Evolutionary conservation across 441 rosid species (phyloP).

Genomic region (Erysimum cheiri): DNA sequence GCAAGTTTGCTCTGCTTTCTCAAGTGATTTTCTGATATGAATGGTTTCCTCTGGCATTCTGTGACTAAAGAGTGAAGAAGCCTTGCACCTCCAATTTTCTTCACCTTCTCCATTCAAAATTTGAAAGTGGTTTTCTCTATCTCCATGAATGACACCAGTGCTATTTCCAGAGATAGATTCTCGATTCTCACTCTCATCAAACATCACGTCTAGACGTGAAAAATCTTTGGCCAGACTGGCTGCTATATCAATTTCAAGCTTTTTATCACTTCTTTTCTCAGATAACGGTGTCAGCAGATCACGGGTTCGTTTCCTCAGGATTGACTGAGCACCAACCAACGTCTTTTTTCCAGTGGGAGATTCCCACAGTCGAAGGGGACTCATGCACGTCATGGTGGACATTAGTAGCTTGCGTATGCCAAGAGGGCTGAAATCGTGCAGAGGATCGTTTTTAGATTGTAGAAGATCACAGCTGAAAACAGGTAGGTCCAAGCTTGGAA

Average conservation of each 20-base stretch:
- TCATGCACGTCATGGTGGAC: constrained; percentile 86
- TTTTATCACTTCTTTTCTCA: constrained; percentile 84
- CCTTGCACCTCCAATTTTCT: constrained; percentile 35
- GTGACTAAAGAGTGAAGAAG: constrained; percentile 31
- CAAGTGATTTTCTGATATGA: constrained; percentile 39
- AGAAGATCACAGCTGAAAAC: constrained; percentile 90
- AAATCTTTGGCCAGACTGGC: constrained; percentile 77
- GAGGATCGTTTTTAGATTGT: constrained; percentile 75
- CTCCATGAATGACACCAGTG: constrained; percentile 49
- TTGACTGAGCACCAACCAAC: constrained; percentile 81
- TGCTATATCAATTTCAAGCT: constrained; percentile 74
- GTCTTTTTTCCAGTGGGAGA: constrained; percentile 93
- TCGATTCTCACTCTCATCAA: constrained; percentile 58
- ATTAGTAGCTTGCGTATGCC: constrained; percentile 97
- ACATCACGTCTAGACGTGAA: constrained; percentile 83
- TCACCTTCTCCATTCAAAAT: constrained; percentile 43
- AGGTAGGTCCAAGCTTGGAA: constrained; percentile 92
- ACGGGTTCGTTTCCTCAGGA: constrained; percentile 87
- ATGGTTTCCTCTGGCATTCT: constrained; percentile 20
- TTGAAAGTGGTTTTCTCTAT: constrained; percentile 63
- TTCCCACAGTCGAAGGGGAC: constrained; percentile 94
- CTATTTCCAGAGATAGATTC: constrained; percentile 44
- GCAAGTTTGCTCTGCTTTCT: constrained; percentile 31
- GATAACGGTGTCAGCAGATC: constrained; percentile 92
- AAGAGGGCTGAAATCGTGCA: constrained; percentile 95